A percentile compares a stretch with the other conserved stretches of the same genome.
Evolutionary conservation across 2,329 filamentous ascomycete genomes (phyloP).

Genomic region (Emergomyces africanus): DNA sequence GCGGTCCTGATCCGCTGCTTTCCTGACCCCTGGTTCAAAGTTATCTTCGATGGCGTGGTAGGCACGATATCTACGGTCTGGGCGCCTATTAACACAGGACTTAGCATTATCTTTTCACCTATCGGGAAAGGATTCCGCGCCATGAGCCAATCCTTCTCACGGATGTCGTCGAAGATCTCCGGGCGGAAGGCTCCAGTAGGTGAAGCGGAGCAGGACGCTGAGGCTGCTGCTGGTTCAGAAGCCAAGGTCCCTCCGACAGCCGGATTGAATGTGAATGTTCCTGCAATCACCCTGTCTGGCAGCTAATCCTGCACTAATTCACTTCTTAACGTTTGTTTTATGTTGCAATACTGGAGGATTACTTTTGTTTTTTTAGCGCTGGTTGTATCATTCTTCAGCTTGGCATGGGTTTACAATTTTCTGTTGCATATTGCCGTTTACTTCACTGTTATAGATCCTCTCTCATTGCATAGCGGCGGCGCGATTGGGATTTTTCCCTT

Average conservation of each 20-base stretch:
- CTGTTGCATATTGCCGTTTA: neutral
- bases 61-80: constrained; percentile 42
- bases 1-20: constrained; percentile 70
- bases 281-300: neutral
- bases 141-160: constrained; percentile 15
- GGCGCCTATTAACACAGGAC: constrained; percentile 22
- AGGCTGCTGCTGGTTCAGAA: constrained; percentile 3
- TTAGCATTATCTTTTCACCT: constrained; percentile 19
- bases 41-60: constrained; percentile 38
- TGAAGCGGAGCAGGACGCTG: constrained; percentile 14
- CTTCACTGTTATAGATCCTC: neutral
- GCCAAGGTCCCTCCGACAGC: neutral
- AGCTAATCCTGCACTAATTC: neutral
- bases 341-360: neutral
- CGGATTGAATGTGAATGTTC: neutral
- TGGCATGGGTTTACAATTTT: neutral
- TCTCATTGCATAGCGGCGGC: constrained; percentile 4
- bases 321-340: neutral
- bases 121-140: constrained; percentile 17
- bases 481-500: neutral
- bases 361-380: neutral
- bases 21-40: constrained; percentile 51
- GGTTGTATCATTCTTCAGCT: neutral
- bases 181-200: constrained; percentile 2
- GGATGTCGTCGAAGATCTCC: constrained; percentile 8